A percentile compares a stretch with the other conserved stretches of the same genome.
Evolutionary conservation across 148 eudicot genomes (phyloP).

Genomic region (Persicaria maculosa): DNA sequence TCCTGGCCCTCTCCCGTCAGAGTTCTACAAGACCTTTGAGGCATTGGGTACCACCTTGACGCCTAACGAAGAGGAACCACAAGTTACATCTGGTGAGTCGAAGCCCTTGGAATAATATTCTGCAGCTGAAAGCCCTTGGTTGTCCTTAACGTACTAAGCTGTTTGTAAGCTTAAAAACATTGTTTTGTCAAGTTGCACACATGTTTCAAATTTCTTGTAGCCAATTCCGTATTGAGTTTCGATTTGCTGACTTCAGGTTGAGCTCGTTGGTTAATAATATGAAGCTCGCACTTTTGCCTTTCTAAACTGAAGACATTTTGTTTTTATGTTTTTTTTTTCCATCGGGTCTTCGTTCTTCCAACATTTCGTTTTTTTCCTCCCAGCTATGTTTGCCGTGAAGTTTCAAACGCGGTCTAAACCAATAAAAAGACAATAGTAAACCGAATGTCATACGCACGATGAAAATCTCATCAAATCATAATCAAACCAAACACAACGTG

Average conservation of each 20-base stretch:
- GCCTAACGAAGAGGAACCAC: constrained; percentile 40
- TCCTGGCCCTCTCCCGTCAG: constrained; percentile 88
- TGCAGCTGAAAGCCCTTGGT: background rate
- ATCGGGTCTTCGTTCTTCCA: too few relatives aligned
- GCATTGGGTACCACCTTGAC: constrained; percentile 28
- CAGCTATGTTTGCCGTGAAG: too few relatives aligned
- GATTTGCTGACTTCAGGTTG: background rate
- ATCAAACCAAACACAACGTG: too few relatives aligned
- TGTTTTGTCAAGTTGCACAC: background rate
- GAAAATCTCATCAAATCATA: too few relatives aligned
- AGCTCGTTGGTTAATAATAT: constrained; percentile 10
- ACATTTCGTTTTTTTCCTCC: too few relatives aligned
- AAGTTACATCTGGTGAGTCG: constrained; percentile 35
- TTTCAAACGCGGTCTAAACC: too few relatives aligned
- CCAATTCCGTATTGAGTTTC: background rate
- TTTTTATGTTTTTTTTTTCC: background rate
- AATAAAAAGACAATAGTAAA: too few relatives aligned
- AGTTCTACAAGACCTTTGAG: constrained; percentile 73
- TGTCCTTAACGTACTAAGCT: background rate
- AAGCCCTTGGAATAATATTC: constrained; percentile 23
- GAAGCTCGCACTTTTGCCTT: background rate
- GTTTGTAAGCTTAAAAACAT: constrained; percentile 8
- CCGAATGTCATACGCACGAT: too few relatives aligned
- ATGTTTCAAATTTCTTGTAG: constrained; percentile 9
- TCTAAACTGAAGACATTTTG: background rate